Evolutionary conservation across 2,329 filamentous ascomycete genomes (phyloP), one percentile per base, ranked within the genome.

Genomic region (Pseudogymnoascus sp.): DNA sequence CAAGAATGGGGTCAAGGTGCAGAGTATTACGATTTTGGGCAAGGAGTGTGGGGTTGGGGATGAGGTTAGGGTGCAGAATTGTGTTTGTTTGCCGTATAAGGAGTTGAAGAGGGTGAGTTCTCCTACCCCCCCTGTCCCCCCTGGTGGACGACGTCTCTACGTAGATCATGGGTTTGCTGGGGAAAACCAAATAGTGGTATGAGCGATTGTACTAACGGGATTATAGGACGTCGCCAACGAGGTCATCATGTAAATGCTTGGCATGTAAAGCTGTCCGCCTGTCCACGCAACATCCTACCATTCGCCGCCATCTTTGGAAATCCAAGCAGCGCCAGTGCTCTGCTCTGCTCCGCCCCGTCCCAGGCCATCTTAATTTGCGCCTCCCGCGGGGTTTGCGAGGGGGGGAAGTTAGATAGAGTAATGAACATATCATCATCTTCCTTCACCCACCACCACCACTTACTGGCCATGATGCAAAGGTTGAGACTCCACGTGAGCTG

Each of bases 1-100:
- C 77, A 97, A 97, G 85, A 96, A 97, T 72, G 95, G 95, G 61
- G 88, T 97, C 77, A 97, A 97, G 82, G 95, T 99, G 61, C 95
- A 97, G 82, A 96, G 91, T 76, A 95, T 97, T 74, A 97, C 93
- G 56, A 99, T 97, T 69, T 78, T 99, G 67, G 93, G 93, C 74
- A 97, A 97, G 82, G 95, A 99, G 77, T 97, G 93, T 73, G 86
- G 82, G 63, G 95, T 97, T 31, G 92, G 89, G 3, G 95, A 99
- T 71, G 95, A 97, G 77, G 88, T 97, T 10, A 86, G 92, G 67
- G 92, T 99, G 70, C 93, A 97, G 80, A 97, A 99, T 80, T 99
- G 95, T 75, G 88, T 99, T 65, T 97, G 95, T 79, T 78, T 99
- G 80, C 95, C 95, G 9, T 96, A 93, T 78, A 99, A 99, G 84